These are phyloP conservation scores for Actinomortierella wolfii DNA, from an alignment of 371 early-diverging fungal species.

Conservation along the genomic window DNA sequence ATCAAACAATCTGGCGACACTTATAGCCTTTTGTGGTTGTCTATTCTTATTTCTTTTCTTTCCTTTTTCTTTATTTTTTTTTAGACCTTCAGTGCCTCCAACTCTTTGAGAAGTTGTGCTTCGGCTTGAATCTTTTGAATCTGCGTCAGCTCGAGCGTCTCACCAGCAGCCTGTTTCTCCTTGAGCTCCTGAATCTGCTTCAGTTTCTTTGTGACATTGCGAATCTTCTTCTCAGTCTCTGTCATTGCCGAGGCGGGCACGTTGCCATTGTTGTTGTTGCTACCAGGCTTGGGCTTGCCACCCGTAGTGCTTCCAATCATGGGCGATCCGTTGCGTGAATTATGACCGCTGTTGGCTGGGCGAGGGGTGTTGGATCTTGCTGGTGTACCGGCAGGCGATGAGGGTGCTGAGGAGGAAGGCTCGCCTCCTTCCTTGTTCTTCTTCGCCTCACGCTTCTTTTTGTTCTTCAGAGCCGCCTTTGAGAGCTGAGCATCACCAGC, in stretches of 20 bases:
- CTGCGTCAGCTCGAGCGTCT: slow-evolving; percentile 83
- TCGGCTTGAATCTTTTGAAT: slow-evolving; percentile 50
- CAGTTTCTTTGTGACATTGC: slow-evolving; percentile 87
- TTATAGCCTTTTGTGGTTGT: too few relatives aligned
- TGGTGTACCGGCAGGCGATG: slow-evolving; percentile 27
- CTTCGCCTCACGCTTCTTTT: slow-evolving; percentile 62
- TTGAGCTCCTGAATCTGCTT: slow-evolving; percentile 87
- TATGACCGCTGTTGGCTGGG: slow-evolving; percentile 10
- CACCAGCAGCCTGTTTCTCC: slow-evolving; percentile 77
- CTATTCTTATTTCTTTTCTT: background rate
- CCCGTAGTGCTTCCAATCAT: background rate
- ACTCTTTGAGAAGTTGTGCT: slow-evolving; percentile 44
- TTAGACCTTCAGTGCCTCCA: slow-evolving; percentile 40
- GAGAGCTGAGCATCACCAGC: slow-evolving; percentile 36
- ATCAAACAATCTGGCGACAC: too few relatives aligned
- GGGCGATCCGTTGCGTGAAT: background rate
- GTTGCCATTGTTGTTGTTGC: slow-evolving; percentile 24
- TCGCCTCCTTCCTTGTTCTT: slow-evolving; percentile 45
- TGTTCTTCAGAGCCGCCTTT: slow-evolving; percentile 59
- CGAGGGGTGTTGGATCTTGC: slow-evolving; percentile 38
- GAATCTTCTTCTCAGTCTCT: slow-evolving; percentile 83
- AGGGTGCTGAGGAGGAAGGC: slow-evolving; percentile 22
- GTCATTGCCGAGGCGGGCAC: slow-evolving; percentile 46
- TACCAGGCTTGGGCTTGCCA: background rate
- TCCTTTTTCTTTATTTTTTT: background rate